Evolutionary conservation across 2,329 filamentous ascomycete species (phyloP).

Genomic region (Fusarium dimerum): DNA sequence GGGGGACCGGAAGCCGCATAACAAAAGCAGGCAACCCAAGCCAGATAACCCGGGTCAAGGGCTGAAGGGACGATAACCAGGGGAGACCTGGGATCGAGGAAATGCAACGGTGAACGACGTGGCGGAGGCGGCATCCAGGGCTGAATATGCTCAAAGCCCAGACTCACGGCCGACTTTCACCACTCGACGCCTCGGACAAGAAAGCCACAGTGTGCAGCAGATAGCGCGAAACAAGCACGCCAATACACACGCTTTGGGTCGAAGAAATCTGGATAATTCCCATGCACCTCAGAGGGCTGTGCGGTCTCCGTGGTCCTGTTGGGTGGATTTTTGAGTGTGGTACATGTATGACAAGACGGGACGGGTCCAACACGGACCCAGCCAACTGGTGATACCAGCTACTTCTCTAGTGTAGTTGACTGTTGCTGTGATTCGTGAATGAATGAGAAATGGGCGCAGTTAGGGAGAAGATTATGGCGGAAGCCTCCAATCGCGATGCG

Average conservation of each 20-base stretch:
- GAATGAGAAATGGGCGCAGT: slow-evolving; percentile 21
- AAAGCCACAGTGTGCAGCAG: slow-evolving; percentile 16
- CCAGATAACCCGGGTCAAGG: slow-evolving; percentile 16
- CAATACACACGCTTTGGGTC: background rate
- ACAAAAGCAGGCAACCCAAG: slow-evolving; percentile 4
- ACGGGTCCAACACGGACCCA: slow-evolving; percentile 12
- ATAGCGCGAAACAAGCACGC: slow-evolving; percentile 4
- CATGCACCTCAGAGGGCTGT: slow-evolving; percentile 6
- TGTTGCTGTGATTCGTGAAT: slow-evolving; percentile 24
- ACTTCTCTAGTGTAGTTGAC: slow-evolving; percentile 16
- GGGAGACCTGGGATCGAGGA: slow-evolving; percentile 25
- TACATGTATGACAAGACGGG: slow-evolving; percentile 25
- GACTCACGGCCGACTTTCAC: slow-evolving; percentile 17
- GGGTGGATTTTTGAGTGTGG: slow-evolving; percentile 17
- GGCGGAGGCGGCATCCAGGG: slow-evolving; percentile 29
- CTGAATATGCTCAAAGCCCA: slow-evolving; percentile 25
- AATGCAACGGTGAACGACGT: slow-evolving; percentile 27
- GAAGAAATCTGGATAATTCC: background rate
- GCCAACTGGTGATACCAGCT: slow-evolving; percentile 19
- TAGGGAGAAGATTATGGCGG: slow-evolving; percentile 17
- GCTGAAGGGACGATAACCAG: slow-evolving; percentile 19
- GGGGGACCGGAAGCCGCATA: background rate
- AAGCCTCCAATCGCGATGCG: slow-evolving; percentile 20
- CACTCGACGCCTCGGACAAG: slow-evolving; percentile 15
- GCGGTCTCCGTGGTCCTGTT: slow-evolving; percentile 17